phyloP scores from a whole-genome alignment of 2,329 filamentous ascomycete genomes.

The Neopestalotiopsis sp. region DNA sequence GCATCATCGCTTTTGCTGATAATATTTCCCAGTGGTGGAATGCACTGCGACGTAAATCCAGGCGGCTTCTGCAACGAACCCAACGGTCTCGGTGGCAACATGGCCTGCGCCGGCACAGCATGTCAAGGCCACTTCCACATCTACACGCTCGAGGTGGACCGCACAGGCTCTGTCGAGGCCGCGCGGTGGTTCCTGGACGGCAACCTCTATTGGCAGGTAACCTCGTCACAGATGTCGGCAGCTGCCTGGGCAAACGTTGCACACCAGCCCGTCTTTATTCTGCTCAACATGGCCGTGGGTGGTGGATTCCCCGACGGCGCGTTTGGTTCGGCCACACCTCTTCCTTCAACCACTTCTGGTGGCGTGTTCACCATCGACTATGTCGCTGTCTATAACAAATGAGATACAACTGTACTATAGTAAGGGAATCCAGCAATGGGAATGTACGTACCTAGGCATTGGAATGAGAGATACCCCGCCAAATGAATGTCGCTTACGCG shows the following conservation, averaged over 20 bases:
- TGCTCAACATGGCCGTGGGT: slow-evolving; percentile 36
- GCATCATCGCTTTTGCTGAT: background rate
- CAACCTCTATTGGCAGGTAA: slow-evolving; percentile 27
- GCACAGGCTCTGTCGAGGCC: slow-evolving; percentile 23
- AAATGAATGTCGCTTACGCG: background rate
- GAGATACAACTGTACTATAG: background rate
- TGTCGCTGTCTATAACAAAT: slow-evolving; percentile 27
- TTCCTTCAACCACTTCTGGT: slow-evolving; percentile 22
- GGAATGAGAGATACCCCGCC: background rate
- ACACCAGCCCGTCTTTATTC: slow-evolving; percentile 32
- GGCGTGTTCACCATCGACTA: slow-evolving; percentile 26
- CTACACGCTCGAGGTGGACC: slow-evolving; percentile 36
- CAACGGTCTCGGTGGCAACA: slow-evolving; percentile 28
- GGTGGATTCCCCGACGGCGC: slow-evolving; percentile 34
- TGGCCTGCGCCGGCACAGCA: slow-evolving; percentile 14
- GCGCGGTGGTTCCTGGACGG: slow-evolving; percentile 34
- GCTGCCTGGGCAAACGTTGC: slow-evolving; percentile 31
- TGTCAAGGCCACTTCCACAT: slow-evolving; percentile 34
- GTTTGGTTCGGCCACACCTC: slow-evolving; percentile 31
- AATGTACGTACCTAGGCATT: background rate
- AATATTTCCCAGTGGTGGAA: slow-evolving; percentile 19
- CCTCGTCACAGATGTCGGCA: slow-evolving; percentile 28
- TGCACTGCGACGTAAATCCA: slow-evolving; percentile 36
- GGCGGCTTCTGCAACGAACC: slow-evolving; percentile 38
- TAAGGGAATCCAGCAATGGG: background rate